Base-by-base conservation (phyloP, 2,329 filamentous ascomycete genomes). In the Byssothecium circinans region DNA sequence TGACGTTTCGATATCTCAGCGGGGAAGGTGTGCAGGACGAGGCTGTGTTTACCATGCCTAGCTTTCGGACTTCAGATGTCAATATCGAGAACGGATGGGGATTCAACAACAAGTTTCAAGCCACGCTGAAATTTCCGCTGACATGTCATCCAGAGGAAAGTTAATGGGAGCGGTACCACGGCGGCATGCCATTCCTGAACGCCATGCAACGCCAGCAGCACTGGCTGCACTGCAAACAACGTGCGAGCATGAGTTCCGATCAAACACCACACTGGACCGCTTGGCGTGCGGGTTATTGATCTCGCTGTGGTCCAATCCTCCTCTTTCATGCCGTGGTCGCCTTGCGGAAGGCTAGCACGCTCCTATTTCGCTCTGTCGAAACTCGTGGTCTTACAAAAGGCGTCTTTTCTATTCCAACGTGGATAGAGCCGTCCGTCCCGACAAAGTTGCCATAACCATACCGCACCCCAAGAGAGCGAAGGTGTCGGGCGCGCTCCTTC, bases 391-490 rank as follows among this genome's bases (percentile, higher is more conserved):
- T 41, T n/a, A 58, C 47, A 42, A 74, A 74, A 0, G 75, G 74
- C 30, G 75, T 69, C n/a, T 70, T 55, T 34, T 83, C 80, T 34
- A 83, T 76, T 0, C 81, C 81, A 0, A 80, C 42, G 43, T 81
- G 77, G 0, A 62, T 61, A 6, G 68, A 65, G 0, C 77, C 74
- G 52, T 82, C 79, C 0, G 49, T 56, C 0, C 78, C 79, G 0
- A 79, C 45, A 43, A 74, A 83, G 0, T 68, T 65, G 0, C 81
- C 80, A 54, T 77, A 83, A 1, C 75, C 76, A 41, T 76, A 77
- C 0, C 43, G 57, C 19, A 45, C 23, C 25, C 45, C 57, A 4
- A 61, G 43, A 0, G 36, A 25, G 12, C 60, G 19, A 2, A 69
- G 35, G 39, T 61, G 47, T 7, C 46, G 7, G 5, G 46, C 41